These are phyloP conservation scores for Pestalotiopsis sp. DNA, from an alignment of 2,329 filamentous ascomycete genomes.

Conservation along the genomic window DNA sequence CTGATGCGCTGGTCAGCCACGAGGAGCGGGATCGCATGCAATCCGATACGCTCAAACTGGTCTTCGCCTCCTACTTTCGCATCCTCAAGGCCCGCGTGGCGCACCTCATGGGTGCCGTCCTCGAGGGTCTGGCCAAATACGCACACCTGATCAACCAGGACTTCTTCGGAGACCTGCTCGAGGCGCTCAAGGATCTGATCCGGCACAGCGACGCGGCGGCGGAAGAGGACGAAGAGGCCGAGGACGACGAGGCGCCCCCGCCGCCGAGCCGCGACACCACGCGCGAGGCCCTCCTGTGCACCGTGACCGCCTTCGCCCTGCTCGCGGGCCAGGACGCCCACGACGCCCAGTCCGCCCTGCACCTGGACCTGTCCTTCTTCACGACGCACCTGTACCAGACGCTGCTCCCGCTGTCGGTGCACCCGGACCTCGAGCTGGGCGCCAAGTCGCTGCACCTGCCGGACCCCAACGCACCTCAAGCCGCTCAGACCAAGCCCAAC, in stretches of 20 bases:
- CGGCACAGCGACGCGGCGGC: constrained; percentile 65
- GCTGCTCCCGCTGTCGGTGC: constrained; percentile 75
- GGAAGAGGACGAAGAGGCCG: constrained; percentile 43
- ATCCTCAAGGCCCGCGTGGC: constrained; percentile 83
- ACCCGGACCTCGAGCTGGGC: constrained; percentile 85
- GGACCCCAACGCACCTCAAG: constrained; percentile 57
- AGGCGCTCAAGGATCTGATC: constrained; percentile 92
- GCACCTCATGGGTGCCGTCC: constrained; percentile 91
- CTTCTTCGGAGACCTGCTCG: constrained; percentile 95
- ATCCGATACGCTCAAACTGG: constrained; percentile 91
- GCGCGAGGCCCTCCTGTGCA: constrained; percentile 89
- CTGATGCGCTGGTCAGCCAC: constrained; percentile 87
- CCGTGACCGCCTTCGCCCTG: constrained; percentile 94
- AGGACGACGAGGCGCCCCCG: constrained; percentile 46
- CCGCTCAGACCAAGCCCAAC: constrained; percentile 40
- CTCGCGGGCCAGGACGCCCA: constrained; percentile 91
- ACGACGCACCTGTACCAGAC: constrained; percentile 90
- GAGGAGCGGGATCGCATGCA: constrained; percentile 95
- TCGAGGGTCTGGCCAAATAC: constrained; percentile 92
- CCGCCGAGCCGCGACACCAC: constrained; percentile 69
- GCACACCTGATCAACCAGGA: constrained; percentile 98
- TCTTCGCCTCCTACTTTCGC: constrained; percentile 94
- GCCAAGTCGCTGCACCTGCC: constrained; percentile 72
- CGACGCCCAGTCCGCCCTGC: constrained; percentile 78
- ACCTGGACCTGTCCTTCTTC: constrained; percentile 94